Conservation (phyloP, 371 early-diverging fungal species). For the Mortierella sp. region DNA sequence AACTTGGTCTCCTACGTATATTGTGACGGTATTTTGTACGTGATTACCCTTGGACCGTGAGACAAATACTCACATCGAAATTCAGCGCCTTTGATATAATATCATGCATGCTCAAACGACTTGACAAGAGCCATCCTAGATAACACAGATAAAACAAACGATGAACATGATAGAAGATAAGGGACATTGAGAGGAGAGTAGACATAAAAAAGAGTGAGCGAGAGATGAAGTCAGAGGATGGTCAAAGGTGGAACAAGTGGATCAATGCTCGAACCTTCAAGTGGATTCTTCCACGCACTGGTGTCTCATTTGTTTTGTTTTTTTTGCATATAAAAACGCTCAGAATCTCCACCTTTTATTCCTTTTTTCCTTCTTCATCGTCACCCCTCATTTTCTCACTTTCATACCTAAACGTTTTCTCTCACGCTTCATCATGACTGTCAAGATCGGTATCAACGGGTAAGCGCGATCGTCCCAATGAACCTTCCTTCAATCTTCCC, state of each 20-base stretch:
- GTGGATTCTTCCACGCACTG: background rate
- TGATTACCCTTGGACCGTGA: background rate
- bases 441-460: slow-evolving; percentile 96
- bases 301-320: background rate
- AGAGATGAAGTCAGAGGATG: too few species aligned
- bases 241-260: background rate
- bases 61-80: background rate
- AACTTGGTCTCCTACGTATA: too few species aligned
- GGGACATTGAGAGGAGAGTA: background rate
- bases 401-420: background rate
- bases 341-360: background rate
- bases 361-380: slow-evolving; percentile 13
- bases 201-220: background rate
- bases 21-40: background rate
- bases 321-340: background rate
- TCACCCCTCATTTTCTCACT: background rate
- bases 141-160: background rate
- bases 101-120: background rate
- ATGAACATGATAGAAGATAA: background rate
- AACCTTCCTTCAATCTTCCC: background rate
- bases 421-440: slow-evolving; percentile 57
- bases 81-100: background rate
- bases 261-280: background rate
- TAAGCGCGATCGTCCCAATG: slow-evolving; percentile 56
- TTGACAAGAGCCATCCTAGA: too few species aligned